Percentiles rank a stretch among this genome's conserved stretches.
Evolutionary conservation across 2,329 filamentous ascomycete genomes (phyloP).

Genomic region (Paraphaeosphaeria minitans): DNA sequence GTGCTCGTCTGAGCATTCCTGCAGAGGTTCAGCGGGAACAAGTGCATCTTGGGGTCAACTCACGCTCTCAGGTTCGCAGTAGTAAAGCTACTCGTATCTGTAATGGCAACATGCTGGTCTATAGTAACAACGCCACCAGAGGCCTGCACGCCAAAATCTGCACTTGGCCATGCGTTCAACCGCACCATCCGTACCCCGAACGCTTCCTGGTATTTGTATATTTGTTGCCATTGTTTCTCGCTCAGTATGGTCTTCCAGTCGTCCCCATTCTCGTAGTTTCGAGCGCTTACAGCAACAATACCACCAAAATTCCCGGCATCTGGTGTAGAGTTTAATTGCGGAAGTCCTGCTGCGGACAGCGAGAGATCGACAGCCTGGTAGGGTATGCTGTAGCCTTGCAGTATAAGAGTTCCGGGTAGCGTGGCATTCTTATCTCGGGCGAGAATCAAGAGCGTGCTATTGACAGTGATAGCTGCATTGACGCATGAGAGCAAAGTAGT

Average conservation of each 20-base stretch:
- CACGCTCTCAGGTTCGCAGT: constrained; percentile 57
- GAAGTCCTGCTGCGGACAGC: constrained; percentile 55
- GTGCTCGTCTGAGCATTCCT: constrained; percentile 27
- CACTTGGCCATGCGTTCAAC: constrained; percentile 59
- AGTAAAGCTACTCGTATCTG: constrained; percentile 56
- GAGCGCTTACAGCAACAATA: constrained; percentile 58
- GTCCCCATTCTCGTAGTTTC: constrained; percentile 52
- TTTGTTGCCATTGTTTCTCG: constrained; percentile 57
- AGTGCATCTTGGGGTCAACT: neutral
- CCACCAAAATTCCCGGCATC: constrained; percentile 62
- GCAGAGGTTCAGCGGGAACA: neutral
- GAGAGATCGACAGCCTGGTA: constrained; percentile 60
- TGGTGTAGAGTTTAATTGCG: constrained; percentile 54
- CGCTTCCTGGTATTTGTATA: constrained; percentile 61
- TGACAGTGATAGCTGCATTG: constrained; percentile 19
- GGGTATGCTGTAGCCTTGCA: constrained; percentile 64
- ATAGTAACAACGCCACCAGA: constrained; percentile 30
- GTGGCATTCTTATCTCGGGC: constrained; percentile 56
- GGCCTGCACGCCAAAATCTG: constrained; percentile 51
- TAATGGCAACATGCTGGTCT: constrained; percentile 51
- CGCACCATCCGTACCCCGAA: constrained; percentile 65
- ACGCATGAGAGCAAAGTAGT: neutral
- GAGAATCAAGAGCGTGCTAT: constrained; percentile 58
- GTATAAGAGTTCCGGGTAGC: constrained; percentile 55
- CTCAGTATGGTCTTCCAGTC: constrained; percentile 58